phyloP scores from a whole-genome alignment of 352 stramenopile genomes.

The Globisporangium rhizosaccharum region DNA sequence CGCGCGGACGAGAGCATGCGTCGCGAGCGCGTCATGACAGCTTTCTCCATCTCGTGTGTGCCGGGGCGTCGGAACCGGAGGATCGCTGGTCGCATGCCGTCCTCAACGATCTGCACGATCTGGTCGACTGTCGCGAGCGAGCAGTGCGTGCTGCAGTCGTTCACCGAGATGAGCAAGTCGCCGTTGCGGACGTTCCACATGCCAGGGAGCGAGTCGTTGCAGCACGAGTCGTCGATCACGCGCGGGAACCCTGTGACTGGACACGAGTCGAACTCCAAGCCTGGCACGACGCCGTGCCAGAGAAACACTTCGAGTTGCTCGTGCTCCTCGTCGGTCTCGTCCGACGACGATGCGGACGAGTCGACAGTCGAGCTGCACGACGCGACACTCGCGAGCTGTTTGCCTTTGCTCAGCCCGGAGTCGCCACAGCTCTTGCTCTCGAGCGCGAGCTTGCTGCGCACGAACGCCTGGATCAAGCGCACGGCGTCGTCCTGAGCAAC shows the following conservation, averaged over 20 bases:
- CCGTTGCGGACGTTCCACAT: slow-evolving; percentile 62
- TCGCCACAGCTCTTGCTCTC: neutral
- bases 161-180: slow-evolving; percentile 58
- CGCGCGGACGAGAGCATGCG: slow-evolving; percentile 6
- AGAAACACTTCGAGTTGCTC: slow-evolving; percentile 55
- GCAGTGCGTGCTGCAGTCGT: slow-evolving; percentile 37
- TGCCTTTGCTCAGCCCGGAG: too few species aligned
- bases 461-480: slow-evolving; percentile 27
- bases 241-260: slow-evolving; percentile 45
- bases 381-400: neutral
- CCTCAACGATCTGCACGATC: slow-evolving; percentile 51
- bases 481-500: slow-evolving; percentile 27
- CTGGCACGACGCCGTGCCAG: slow-evolving; percentile 52
- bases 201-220: slow-evolving; percentile 54
- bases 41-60: slow-evolving; percentile 33
- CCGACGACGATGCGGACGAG: slow-evolving; percentile 10
- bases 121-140: slow-evolving; percentile 34
- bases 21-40: slow-evolving; percentile 17
- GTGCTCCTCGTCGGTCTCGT: slow-evolving; percentile 34
- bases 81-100: slow-evolving; percentile 53
- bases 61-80: slow-evolving; percentile 53
- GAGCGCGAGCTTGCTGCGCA: slow-evolving; percentile 20
- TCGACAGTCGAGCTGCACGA: slow-evolving; percentile 3
- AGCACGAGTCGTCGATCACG: slow-evolving; percentile 40
- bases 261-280: slow-evolving; percentile 41